Percentiles rank a stretch among this genome's conserved stretches.
Conservation (phyloP, 139 green algal genomes). For the Coelastrella sp. region DNA sequence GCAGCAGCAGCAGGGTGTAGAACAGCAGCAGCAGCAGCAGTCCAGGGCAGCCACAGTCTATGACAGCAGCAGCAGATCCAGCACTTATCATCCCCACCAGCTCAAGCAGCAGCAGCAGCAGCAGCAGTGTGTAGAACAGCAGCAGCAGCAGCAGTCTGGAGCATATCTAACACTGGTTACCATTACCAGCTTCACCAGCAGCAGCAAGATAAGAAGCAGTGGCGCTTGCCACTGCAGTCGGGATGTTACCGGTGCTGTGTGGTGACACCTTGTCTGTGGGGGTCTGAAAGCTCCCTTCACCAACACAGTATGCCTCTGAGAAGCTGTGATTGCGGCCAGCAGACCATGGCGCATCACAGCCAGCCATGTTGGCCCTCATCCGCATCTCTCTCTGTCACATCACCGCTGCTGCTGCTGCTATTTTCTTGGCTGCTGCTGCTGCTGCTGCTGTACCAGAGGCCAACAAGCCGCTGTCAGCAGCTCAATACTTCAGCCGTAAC, state of each 20-base stretch:
- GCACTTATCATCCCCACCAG: neutral
- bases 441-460: neutral
- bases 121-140: neutral
- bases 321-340: no score
- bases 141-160: neutral
- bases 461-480: neutral
- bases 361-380: neutral
- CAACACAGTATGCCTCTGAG: no score
- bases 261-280: no score
- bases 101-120: neutral
- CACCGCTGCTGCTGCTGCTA: neutral
- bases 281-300: no score
- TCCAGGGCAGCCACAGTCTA: no score
- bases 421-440: neutral
- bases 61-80: neutral
- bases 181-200: neutral
- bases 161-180: neutral
- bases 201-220: neutral
- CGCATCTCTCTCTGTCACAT: neutral
- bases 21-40: neutral
- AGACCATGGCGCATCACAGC: no score
- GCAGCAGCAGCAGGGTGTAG: neutral
- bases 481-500: constrained; percentile 15
- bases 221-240: neutral
- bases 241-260: neutral